Conservation (phyloP, 2,329 filamentous ascomycete genomes). For the Colletotrichum sp. region DNA sequence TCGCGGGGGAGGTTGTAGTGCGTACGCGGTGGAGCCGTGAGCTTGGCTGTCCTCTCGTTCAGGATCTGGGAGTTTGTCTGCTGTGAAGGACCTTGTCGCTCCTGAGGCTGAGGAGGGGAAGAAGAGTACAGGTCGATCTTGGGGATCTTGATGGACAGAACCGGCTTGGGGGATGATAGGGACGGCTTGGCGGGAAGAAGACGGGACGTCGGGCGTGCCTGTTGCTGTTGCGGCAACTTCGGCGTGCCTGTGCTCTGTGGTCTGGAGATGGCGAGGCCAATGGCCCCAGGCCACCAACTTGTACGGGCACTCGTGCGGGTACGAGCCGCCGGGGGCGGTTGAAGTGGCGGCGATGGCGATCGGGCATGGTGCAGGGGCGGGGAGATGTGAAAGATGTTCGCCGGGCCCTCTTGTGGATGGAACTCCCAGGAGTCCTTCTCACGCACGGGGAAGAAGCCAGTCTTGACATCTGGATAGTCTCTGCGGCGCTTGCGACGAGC, state of each 20-base stretch:
- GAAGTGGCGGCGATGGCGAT: conserved; percentile 22
- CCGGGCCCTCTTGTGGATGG: conserved; percentile 13
- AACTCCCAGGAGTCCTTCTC: conserved; percentile 42
- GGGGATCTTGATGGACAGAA: conserved; percentile 45
- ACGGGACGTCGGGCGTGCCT: conserved; percentile 40
- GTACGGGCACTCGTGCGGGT: conserved; percentile 17
- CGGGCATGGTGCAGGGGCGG: conserved; percentile 38
- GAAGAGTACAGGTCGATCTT: conserved; percentile 6
- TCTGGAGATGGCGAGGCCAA: conserved; percentile 51
- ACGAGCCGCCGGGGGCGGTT: neutral
- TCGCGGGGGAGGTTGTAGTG: conserved; percentile 33
- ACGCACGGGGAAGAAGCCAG: conserved; percentile 40
- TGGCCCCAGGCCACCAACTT: conserved; percentile 39
- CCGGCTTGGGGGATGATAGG: conserved; percentile 39
- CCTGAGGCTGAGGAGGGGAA: conserved; percentile 2
- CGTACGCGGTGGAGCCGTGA: conserved; percentile 18
- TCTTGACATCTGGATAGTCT: conserved; percentile 40
- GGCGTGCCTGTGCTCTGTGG: conserved; percentile 24
- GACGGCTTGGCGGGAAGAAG: conserved; percentile 46
- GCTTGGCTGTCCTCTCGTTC: conserved; percentile 10
- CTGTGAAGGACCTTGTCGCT: conserved; percentile 4
- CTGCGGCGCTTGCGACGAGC: conserved; percentile 46
- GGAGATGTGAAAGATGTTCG: conserved; percentile 45
- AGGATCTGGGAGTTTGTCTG: conserved; percentile 19
- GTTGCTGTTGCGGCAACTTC: conserved; percentile 4